A percentile compares a stretch with the other conserved stretches of the same genome.
Conservation (phyloP, 192 early-diverging fungal species). For the Diversispora eburnea region DNA sequence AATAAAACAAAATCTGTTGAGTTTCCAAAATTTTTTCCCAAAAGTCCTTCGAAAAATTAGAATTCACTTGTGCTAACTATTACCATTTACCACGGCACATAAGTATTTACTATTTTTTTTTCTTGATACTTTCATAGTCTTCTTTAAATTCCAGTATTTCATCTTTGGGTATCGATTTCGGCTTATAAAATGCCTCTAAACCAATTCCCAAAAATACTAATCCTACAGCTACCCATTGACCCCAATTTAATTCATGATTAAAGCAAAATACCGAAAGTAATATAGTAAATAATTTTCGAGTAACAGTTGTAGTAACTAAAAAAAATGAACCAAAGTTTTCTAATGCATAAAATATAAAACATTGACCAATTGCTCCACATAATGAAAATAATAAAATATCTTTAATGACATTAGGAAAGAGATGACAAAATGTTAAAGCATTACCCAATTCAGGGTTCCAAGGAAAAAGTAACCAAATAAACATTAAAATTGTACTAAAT, state of each 20-base stretch:
- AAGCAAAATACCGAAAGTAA: constrained; percentile 88
- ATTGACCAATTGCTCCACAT: constrained; percentile 94
- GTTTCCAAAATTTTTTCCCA: too few relatives aligned
- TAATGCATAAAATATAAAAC: constrained; percentile 96
- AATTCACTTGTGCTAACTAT: too few relatives aligned
- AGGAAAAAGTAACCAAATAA: constrained; percentile 71
- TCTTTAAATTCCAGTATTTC: neutral
- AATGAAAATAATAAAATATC: constrained; percentile 89
- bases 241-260: constrained; percentile 66
- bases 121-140: too few relatives aligned
- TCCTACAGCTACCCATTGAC: constrained; percentile 83
- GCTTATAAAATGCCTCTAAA: constrained; percentile 70
- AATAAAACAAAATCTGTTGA: too few relatives aligned
- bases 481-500: constrained; percentile 70
- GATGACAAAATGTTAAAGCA: constrained; percentile 71
- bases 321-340: constrained; percentile 84
- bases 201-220: constrained; percentile 87
- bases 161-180: constrained; percentile 41
- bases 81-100: too few relatives aligned
- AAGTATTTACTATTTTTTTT: too few relatives aligned
- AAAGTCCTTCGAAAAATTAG: too few relatives aligned
- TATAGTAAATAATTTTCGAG: constrained; percentile 94
- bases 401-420: constrained; percentile 73
- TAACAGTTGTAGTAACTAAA: constrained; percentile 93
- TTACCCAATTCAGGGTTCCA: constrained; percentile 69